Base-by-base conservation (phyloP, 257 asterid genomes). In the Fraxinus cuspidata region DNA sequence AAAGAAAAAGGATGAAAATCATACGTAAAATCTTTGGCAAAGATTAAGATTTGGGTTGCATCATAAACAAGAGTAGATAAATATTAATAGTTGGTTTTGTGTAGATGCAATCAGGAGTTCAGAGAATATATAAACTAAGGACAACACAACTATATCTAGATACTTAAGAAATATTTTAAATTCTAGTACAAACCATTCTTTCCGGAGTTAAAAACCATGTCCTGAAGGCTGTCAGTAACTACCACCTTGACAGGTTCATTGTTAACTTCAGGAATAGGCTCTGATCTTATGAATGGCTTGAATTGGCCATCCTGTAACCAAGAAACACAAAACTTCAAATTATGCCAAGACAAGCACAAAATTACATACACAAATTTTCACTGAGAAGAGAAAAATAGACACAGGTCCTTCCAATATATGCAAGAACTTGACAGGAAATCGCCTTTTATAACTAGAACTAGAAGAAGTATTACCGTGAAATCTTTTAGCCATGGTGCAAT, bases 181-280 rank as follows among this genome's bases (percentile, higher is more conserved):
- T 13, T 5, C 16, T 15, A 13, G 74, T 21, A 84, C 90, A 34
- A 7, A 90, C 96, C 95, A 79, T 93, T 90, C 87, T 93, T 93
- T 23, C 90, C 93, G 7, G 97, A 93, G 77, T 87, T 90, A 87
- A 89, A 84, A 56, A 91, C 96, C 70, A 85, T 21, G 40, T 93
- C 94, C 42, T 85, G 83, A 42, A 94, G 81, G 86, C 85, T 92
- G 85, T 88, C 85, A 38, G 89, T 86, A 63, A 94, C 98, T 5
- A 90, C 94, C 77, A 90, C 97, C 83, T 92, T 94, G 68, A 92
- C 97, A 15, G 98, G 98, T 82, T 94, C 97, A 63, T 87, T 53
- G 47, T 90, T 89, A 19, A 77, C 89, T 87, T 94, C 93, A 0
- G 98, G 98, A 79, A 94, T 86, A 27, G 96, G 92, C 83, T 89